Evolutionary conservation across 2,329 filamentous ascomycete genomes (phyloP).

Genomic region (Epichloe aotearoae): DNA sequence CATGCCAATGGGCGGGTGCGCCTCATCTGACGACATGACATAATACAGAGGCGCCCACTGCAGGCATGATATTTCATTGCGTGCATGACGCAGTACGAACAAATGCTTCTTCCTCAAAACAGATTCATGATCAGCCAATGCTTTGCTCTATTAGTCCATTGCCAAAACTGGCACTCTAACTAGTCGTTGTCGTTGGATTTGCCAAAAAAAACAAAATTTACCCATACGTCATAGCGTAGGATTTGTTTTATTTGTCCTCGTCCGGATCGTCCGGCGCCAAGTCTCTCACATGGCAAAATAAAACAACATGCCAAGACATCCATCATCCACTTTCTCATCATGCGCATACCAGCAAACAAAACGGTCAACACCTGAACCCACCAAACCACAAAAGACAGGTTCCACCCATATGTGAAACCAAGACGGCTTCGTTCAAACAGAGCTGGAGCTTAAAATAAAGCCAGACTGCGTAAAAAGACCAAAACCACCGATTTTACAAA

Average conservation of each 20-base stretch:
- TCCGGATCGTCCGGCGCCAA: not conserved
- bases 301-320: not conserved
- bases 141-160: not conserved
- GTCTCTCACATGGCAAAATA: not conserved
- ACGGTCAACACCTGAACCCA: too few species aligned
- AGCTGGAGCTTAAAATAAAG: not conserved
- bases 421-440: not conserved
- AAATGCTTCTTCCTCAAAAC: not conserved
- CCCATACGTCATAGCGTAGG: not conserved
- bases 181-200: not conserved
- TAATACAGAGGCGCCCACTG: too few species aligned
- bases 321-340: not conserved
- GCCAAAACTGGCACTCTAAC: not conserved
- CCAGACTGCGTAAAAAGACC: not conserved
- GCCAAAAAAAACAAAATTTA: not conserved
- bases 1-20: too few species aligned
- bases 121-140: not conserved
- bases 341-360: too few species aligned
- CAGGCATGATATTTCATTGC: too few species aligned
- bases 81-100: too few species aligned
- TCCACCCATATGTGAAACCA: not conserved
- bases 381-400: not conserved
- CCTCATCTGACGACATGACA: too few species aligned
- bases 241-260: not conserved
- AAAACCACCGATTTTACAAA: not conserved